Conservation (phyloP, 1,139 yeast genomes). For the Suhomyces terraborum region DNA sequence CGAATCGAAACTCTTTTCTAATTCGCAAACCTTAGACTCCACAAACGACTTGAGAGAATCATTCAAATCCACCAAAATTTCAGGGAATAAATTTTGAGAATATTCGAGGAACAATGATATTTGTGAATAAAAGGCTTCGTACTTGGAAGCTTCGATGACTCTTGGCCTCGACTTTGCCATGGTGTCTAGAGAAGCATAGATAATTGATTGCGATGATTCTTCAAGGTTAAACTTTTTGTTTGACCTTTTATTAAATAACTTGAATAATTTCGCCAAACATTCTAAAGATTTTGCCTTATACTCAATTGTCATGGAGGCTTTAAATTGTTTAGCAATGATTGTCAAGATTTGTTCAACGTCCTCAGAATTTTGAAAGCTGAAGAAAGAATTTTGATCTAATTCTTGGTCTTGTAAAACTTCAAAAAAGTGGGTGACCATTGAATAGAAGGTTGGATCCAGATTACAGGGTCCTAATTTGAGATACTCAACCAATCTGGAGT, state of each 20-base stretch:
- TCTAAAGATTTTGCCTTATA: slow-evolving; percentile 25
- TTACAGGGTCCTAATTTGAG: slow-evolving; percentile 55
- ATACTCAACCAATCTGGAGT: slow-evolving; percentile 44
- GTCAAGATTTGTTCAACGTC: slow-evolving; percentile 24
- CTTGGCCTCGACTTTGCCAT: slow-evolving; percentile 13
- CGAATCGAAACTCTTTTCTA: neutral
- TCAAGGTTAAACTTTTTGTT: neutral
- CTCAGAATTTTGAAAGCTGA: slow-evolving; percentile 21
- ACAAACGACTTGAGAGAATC: neutral
- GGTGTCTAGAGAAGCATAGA: slow-evolving; percentile 16
- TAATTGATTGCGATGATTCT: slow-evolving; percentile 7
- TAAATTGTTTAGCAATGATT: slow-evolving; percentile 23
- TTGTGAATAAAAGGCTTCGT: neutral
- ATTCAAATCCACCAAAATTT: slow-evolving; percentile 1
- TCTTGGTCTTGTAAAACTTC: slow-evolving; percentile 16
- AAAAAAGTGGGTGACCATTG: slow-evolving; percentile 27
- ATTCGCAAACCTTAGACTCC: neutral
- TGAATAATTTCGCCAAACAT: slow-evolving; percentile 22
- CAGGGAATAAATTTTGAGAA: neutral
- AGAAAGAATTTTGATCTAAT: slow-evolving; percentile 13
- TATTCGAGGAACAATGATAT: neutral
- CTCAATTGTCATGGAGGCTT: slow-evolving; percentile 18
- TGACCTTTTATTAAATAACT: slow-evolving; percentile 13
- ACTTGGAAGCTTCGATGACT: neutral
- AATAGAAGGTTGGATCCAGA: slow-evolving; percentile 54